Percentiles rank a stretch among this genome's conserved stretches.
Conservation (phyloP, 495 filamentous ascomycete species). For the Annulohypoxylon bovei region DNA sequence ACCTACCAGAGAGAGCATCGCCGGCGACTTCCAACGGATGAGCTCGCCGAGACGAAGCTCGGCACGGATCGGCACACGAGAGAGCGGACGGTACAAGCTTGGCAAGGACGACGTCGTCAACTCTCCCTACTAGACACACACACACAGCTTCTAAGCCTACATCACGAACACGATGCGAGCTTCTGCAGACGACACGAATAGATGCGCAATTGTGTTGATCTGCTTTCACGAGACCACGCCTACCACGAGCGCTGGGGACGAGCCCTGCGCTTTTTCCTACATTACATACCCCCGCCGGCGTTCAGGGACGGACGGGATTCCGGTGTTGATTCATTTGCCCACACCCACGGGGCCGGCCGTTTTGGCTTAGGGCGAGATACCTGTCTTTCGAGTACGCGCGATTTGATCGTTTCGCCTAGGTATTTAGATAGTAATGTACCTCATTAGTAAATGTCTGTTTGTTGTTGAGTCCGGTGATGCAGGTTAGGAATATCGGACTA, state of each 20-base stretch:
- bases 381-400: constrained; percentile 3
- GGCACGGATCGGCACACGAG: constrained; percentile 59
- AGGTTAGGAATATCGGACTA: background rate
- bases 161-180: background rate
- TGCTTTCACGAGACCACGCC: constrained; percentile 15
- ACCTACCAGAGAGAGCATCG: constrained; percentile 92
- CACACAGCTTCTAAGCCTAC: background rate
- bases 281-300: constrained; percentile 36
- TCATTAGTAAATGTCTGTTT: background rate
- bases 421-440: constrained; percentile 32
- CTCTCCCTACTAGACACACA: constrained; percentile 73
- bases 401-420: constrained; percentile 20
- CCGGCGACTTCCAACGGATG: constrained; percentile 60
- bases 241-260: constrained; percentile 6
- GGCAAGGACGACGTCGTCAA: constrained; percentile 83
- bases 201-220: constrained; percentile 5
- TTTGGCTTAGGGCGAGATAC: constrained; percentile 41
- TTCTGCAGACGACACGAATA: background rate
- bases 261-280: constrained; percentile 28
- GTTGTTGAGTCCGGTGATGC: too few species aligned
- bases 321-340: constrained; percentile 22
- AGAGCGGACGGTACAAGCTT: constrained; percentile 65
- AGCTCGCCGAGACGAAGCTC: constrained; percentile 59
- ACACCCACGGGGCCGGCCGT: background rate
- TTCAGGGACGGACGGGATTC: constrained; percentile 15